Conservation (phyloP, 2,329 filamentous ascomycete species). For the Zasmidium cellare region DNA sequence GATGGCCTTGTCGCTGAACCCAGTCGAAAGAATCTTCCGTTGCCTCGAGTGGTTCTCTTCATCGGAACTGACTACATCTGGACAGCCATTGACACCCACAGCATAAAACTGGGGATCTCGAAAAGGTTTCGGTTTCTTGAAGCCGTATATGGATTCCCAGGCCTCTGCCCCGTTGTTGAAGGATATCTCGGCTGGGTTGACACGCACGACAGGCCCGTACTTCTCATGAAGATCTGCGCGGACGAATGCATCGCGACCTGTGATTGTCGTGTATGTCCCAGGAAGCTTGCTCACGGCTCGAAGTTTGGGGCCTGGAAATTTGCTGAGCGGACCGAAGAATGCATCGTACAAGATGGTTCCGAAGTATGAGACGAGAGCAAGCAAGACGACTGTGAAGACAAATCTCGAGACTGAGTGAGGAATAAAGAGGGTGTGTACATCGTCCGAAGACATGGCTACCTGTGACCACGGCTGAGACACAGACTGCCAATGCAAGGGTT, state of each 20-base stretch:
- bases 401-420: too few species aligned
- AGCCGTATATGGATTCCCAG: conserved; percentile 45
- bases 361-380: too few species aligned
- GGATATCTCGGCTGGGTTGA: conserved; percentile 49
- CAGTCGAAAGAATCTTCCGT: background rate
- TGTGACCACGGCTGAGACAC: too few species aligned
- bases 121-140: background rate
- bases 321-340: conserved; percentile 43
- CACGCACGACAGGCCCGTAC: conserved; percentile 47
- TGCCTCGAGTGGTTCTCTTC: background rate
- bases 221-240: conserved; percentile 30
- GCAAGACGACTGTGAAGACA: too few species aligned
- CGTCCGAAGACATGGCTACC: too few species aligned
- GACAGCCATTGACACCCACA: background rate
- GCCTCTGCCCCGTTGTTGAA: conserved; percentile 37
- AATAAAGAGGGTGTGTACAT: too few species aligned
- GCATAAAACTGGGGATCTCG: background rate
- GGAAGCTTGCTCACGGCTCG: conserved; percentile 9
- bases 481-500: too few species aligned
- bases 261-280: background rate
- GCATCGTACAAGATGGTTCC: conserved; percentile 32
- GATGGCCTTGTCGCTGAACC: background rate
- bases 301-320: conserved; percentile 41
- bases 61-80: background rate
- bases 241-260: background rate